These are phyloP conservation scores for Ascochyta fabae DNA, from an alignment of 2,329 filamentous ascomycete genomes.

Conservation along the genomic window DNA sequence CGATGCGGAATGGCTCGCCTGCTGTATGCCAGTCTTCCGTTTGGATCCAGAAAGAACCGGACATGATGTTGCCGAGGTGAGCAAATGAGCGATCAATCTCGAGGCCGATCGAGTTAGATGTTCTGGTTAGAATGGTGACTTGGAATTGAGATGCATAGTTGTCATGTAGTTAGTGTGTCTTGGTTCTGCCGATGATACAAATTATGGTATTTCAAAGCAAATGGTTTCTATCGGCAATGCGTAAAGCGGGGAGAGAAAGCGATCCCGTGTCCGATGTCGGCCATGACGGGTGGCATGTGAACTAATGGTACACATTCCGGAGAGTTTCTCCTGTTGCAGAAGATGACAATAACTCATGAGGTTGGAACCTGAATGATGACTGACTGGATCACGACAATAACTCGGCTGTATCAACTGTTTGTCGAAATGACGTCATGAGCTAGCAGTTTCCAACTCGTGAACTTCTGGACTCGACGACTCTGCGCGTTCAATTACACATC, in stretches of 20 bases:
- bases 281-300: neutral
- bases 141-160: too few relatives aligned
- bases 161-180: too few relatives aligned
- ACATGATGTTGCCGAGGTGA: too few relatives aligned
- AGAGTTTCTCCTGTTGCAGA: neutral
- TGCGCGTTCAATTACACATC: neutral
- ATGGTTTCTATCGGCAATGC: slow-evolving; percentile 3
- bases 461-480: neutral
- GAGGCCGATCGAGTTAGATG: too few relatives aligned
- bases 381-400: too few relatives aligned
- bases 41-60: slow-evolving; percentile 12
- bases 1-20: slow-evolving; percentile 20
- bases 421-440: slow-evolving; percentile 5
- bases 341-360: too few relatives aligned
- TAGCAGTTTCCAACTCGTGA: neutral
- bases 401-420: neutral
- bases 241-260: neutral
- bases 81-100: too few relatives aligned
- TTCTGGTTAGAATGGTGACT: neutral
- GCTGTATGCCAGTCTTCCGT: slow-evolving; percentile 21
- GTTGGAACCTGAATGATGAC: too few relatives aligned
- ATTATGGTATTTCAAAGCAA: neutral
- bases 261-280: slow-evolving; percentile 4
- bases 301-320: neutral
- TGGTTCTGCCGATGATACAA: neutral